A percentile compares a stretch with the other conserved stretches of the same genome.
Conservation (phyloP, 2,329 filamentous ascomycete genomes). For the Intubia oerlemansii region DNA sequence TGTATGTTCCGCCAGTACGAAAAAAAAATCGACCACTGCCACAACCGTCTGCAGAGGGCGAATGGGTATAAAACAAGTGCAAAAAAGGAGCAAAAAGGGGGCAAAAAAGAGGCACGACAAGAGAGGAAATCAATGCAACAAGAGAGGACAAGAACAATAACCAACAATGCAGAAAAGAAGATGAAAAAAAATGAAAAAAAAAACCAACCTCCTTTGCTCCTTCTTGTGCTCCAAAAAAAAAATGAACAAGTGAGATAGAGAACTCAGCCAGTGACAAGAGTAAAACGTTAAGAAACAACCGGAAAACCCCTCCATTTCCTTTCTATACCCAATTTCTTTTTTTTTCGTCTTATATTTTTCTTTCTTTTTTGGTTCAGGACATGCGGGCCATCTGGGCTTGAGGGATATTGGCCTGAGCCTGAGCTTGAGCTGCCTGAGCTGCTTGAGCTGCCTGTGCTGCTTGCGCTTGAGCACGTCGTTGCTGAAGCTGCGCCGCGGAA, state of each 20-base stretch:
- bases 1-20: too few relatives aligned
- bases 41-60: too few relatives aligned
- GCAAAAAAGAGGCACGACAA: too few relatives aligned
- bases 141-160: not conserved
- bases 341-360: not conserved
- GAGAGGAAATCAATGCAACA: too few relatives aligned
- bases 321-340: not conserved
- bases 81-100: too few relatives aligned
- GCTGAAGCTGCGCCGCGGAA: slow-evolving; percentile 6
- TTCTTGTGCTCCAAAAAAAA: not conserved
- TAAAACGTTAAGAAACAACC: too few relatives aligned
- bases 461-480: slow-evolving; percentile 3
- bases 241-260: not conserved
- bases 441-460: too few relatives aligned
- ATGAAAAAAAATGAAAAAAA: not conserved
- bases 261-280: not conserved
- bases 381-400: slow-evolving; percentile 5
- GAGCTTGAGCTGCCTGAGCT: too few relatives aligned
- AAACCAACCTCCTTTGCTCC: not conserved
- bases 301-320: too few relatives aligned
- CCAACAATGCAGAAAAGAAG: not conserved
- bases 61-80: too few relatives aligned
- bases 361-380: not conserved
- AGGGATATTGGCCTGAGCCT: slow-evolving; percentile 5
- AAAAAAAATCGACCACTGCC: too few relatives aligned